phyloP scores from a whole-genome alignment of 257 asterid species.

The Gentiana straminea region DNA sequence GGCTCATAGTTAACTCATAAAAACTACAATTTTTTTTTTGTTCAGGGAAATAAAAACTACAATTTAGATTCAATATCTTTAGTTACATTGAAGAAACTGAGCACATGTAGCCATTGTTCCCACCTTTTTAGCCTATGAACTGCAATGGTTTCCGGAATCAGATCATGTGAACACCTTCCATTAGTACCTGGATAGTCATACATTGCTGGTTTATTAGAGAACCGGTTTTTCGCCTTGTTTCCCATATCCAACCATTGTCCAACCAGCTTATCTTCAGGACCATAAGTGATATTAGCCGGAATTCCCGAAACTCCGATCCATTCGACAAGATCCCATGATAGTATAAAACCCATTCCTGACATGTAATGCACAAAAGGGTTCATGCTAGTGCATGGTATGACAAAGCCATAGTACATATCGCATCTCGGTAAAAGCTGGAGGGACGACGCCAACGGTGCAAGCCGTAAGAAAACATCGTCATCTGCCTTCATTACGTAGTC shows the following conservation, averaged over 20 bases:
- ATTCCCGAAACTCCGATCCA: constrained; percentile 42
- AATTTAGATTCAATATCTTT: constrained; percentile 17
- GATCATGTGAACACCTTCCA: constrained; percentile 68
- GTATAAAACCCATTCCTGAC: constrained; percentile 78
- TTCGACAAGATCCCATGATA: constrained; percentile 74
- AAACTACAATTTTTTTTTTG: too few relatives aligned
- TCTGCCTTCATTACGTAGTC: constrained; percentile 83
- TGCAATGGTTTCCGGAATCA: constrained; percentile 54
- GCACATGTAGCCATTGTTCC: constrained; percentile 63
- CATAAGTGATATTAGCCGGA: constrained; percentile 34
- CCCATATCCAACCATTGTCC: constrained; percentile 61
- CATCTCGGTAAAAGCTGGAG: constrained; percentile 37
- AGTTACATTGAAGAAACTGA: constrained; percentile 61
- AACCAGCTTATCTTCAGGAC: constrained; percentile 71
- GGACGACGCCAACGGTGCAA: constrained; percentile 38
- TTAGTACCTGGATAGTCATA: constrained; percentile 78
- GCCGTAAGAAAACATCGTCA: constrained; percentile 62
- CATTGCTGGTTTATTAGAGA: constrained; percentile 63
- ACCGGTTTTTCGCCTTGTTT: constrained; percentile 51
- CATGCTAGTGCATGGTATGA: constrained; percentile 71
- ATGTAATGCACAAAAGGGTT: constrained; percentile 59
- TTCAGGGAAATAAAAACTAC: background rate
- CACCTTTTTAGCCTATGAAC: constrained; percentile 62
- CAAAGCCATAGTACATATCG: constrained; percentile 66
- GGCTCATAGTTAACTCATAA: too few relatives aligned